A percentile compares a stretch with the other conserved stretches of the same genome.
Evolutionary conservation across 257 asterid species (phyloP).

Genomic region (Scutellaria baicalensis): DNA sequence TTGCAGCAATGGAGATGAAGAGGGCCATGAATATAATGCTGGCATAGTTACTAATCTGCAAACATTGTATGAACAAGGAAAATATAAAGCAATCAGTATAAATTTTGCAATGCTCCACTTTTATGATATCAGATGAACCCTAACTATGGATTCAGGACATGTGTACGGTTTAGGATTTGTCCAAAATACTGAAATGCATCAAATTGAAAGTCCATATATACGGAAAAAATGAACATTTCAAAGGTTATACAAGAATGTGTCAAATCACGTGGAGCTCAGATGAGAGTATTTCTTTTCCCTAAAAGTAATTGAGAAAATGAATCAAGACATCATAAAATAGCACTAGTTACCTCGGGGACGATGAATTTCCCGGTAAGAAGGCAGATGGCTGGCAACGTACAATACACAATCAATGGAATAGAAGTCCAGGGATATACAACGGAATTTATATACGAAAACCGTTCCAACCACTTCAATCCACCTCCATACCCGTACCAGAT

Average conservation of each 20-base stretch:
- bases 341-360: slow-evolving; percentile 66
- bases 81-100: background rate
- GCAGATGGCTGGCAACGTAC: slow-evolving; percentile 84
- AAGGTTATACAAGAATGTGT: too few relatives aligned
- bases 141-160: too few relatives aligned
- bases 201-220: too few relatives aligned
- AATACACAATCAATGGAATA: slow-evolving; percentile 69
- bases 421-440: slow-evolving; percentile 89
- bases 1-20: slow-evolving; percentile 68
- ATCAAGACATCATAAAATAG: background rate
- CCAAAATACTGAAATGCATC: too few relatives aligned
- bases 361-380: slow-evolving; percentile 83
- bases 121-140: too few relatives aligned
- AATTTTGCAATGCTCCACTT: too few relatives aligned
- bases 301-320: background rate
- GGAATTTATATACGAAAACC: slow-evolving; percentile 71
- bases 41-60: slow-evolving; percentile 76
- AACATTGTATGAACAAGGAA: background rate
- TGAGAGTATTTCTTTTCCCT: too few relatives aligned
- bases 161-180: too few relatives aligned
- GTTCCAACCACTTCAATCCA: slow-evolving; percentile 66
- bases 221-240: too few relatives aligned
- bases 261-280: too few relatives aligned
- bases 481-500: slow-evolving; percentile 96
- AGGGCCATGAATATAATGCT: slow-evolving; percentile 69